Evolutionary conservation across 148 eudicot species (phyloP).

Genomic region (Salicornia ramosissima): DNA sequence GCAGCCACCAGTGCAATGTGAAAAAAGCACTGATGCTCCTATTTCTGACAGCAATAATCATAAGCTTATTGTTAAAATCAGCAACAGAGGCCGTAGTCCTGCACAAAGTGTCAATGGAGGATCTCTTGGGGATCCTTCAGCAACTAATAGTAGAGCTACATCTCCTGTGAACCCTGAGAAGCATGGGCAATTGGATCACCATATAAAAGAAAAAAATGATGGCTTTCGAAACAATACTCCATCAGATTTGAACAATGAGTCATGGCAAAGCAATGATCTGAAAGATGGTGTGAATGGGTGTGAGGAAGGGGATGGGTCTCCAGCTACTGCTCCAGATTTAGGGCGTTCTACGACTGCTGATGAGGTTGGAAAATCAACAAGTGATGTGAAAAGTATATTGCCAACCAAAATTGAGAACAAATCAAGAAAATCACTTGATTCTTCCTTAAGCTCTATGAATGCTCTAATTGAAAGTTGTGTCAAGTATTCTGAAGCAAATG

Average conservation of each 20-base stretch:
- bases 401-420: slow-evolving; percentile 28
- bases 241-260: neutral
- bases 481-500: slow-evolving; percentile 52
- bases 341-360: slow-evolving; percentile 10
- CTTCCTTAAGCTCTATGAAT: slow-evolving; percentile 64
- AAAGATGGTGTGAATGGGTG: slow-evolving; percentile 1
- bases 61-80: slow-evolving; percentile 57
- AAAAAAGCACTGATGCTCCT: slow-evolving; percentile 33
- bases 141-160: slow-evolving; percentile 47
- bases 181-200: slow-evolving; percentile 38
- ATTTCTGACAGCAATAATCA: slow-evolving; percentile 38
- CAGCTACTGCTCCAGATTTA: slow-evolving; percentile 20
- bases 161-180: slow-evolving; percentile 39
- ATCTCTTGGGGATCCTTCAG: slow-evolving; percentile 36
- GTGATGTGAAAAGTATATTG: slow-evolving; percentile 22
- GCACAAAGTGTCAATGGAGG: slow-evolving; percentile 39
- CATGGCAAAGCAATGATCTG: slow-evolving; percentile 1
- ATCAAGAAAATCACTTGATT: slow-evolving; percentile 34
- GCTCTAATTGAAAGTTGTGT: slow-evolving; percentile 75
- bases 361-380: slow-evolving; percentile 27
- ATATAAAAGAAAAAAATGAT: slow-evolving; percentile 15
- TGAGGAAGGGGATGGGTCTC: slow-evolving; percentile 33
- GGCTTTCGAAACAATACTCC: neutral
- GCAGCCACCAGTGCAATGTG: slow-evolving; percentile 9
- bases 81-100: slow-evolving; percentile 51